Conservation (phyloP, 441 rosid species). For the Gossypium gossypioides region DNA sequence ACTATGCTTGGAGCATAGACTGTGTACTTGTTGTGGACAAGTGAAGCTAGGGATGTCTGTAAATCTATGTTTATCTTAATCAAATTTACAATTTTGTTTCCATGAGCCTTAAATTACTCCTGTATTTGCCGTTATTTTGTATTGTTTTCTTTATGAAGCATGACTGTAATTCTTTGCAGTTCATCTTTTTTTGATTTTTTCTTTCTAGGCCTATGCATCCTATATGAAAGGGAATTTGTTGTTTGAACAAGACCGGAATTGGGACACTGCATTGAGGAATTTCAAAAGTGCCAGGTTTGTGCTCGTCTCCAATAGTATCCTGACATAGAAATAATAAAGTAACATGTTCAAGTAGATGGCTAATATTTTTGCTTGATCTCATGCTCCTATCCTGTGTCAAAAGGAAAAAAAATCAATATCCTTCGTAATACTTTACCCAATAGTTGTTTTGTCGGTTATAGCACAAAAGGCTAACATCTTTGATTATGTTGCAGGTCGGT, state of each 20-base stretch:
- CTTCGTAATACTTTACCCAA: background rate
- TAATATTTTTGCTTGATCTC: slow-evolving; percentile 8
- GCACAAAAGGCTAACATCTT: slow-evolving; percentile 3
- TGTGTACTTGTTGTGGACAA: background rate
- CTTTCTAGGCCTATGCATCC: slow-evolving; percentile 78
- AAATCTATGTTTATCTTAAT: background rate
- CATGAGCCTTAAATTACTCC: background rate
- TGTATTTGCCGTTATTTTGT: background rate
- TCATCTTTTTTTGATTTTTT: background rate
- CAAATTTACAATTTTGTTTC: background rate
- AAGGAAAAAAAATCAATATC: background rate
- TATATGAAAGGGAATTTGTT: slow-evolving; percentile 89
- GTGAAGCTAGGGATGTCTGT: background rate
- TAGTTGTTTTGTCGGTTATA: slow-evolving; percentile 6
- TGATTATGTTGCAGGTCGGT: slow-evolving; percentile 55
- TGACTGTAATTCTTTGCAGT: background rate
- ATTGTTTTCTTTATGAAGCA: background rate
- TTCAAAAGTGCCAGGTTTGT: slow-evolving; percentile 88
- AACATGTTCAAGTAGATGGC: background rate
- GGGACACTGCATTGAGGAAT: slow-evolving; percentile 82
- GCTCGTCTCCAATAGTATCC: slow-evolving; percentile 17
- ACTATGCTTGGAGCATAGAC: background rate
- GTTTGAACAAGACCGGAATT: slow-evolving; percentile 93
- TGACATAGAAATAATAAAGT: background rate
- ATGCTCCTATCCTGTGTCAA: background rate